Evolutionary conservation across 1,284 basidiomycete species (phyloP).

Genomic region (Omphalotus olearius): DNA sequence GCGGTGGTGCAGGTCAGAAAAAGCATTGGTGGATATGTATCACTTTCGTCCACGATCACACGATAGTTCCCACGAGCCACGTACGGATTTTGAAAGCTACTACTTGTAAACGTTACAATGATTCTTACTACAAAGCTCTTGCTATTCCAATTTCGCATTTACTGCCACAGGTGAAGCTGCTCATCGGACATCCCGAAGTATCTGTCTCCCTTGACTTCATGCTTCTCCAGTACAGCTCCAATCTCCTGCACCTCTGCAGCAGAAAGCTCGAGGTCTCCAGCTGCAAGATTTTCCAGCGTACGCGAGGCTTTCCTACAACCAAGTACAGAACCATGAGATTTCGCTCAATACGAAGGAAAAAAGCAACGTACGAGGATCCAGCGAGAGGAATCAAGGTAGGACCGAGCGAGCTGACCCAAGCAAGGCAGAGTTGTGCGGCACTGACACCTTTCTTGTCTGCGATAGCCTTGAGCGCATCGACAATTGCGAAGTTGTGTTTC

Average conservation of each 20-base stretch:
- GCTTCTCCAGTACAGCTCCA: constrained; percentile 5
- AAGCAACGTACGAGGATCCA: constrained; percentile 41
- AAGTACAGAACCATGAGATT: neutral
- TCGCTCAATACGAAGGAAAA: constrained; percentile 33
- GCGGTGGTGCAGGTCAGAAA: too few relatives aligned
- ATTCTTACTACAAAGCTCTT: too few relatives aligned
- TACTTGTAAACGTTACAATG: too few relatives aligned
- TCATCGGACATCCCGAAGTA: neutral
- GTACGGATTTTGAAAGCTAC: too few relatives aligned
- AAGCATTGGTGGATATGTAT: too few relatives aligned
- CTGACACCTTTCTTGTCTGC: constrained; percentile 47
- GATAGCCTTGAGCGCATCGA: constrained; percentile 41
- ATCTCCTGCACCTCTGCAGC: constrained; percentile 36
- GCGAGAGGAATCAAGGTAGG: constrained; percentile 50
- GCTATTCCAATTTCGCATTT: neutral
- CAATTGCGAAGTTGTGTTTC: constrained; percentile 51
- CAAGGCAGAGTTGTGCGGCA: constrained; percentile 45
- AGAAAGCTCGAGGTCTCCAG: constrained; percentile 38
- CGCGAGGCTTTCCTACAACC: constrained; percentile 25
- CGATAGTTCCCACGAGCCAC: too few relatives aligned
- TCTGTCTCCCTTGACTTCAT: constrained; percentile 4
- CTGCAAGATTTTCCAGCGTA: constrained; percentile 40
- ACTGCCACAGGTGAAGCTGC: constrained; percentile 3
- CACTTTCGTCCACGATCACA: too few relatives aligned
- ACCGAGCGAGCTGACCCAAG: constrained; percentile 34